A percentile compares a stretch with the other conserved stretches of the same genome.
These are phyloP conservation scores for Lyophyllum atratum DNA, from an alignment of 768 basidiomycete genomes.

Conservation along the genomic window DNA sequence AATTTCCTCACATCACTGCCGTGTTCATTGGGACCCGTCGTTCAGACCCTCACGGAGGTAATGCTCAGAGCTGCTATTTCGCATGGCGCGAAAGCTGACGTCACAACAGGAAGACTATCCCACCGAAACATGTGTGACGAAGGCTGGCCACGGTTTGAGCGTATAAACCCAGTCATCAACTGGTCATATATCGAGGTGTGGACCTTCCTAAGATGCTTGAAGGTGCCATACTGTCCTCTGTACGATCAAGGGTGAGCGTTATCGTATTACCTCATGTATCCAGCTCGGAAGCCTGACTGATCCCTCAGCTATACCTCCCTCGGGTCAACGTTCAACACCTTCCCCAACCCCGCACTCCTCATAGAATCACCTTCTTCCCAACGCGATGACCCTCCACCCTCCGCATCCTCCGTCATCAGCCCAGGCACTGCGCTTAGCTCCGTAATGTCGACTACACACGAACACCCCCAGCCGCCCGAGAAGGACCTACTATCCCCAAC, in stretches of 20 bases:
- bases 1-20: conserved; percentile 69
- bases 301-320: conserved; percentile 90
- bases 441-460: conserved; percentile 25
- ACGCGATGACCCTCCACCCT: conserved; percentile 14
- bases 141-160: conserved; percentile 87
- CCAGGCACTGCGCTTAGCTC: conserved; percentile 24
- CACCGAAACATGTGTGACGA: conserved; percentile 81
- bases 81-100: neutral
- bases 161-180: conserved; percentile 94
- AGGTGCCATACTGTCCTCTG: conserved; percentile 84
- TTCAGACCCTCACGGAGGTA: conserved; percentile 93
- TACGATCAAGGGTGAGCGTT: conserved; percentile 86
- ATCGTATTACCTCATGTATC: conserved; percentile 1
- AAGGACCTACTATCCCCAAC: conserved; percentile 25
- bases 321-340: conserved; percentile 93
- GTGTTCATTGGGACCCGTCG: conserved; percentile 89
- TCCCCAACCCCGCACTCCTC: conserved; percentile 86
- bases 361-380: conserved; percentile 23
- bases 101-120: conserved; percentile 60
- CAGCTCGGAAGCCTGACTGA: neutral
- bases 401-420: conserved; percentile 24
- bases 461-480: conserved; percentile 4
- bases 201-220: conserved; percentile 73
- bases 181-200: conserved; percentile 93
- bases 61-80: neutral